Evolutionary conservation across 2,329 filamentous ascomycete species (phyloP), one percentile per base, ranked within the genome.

Genomic region (Calonectria naviculata): DNA sequence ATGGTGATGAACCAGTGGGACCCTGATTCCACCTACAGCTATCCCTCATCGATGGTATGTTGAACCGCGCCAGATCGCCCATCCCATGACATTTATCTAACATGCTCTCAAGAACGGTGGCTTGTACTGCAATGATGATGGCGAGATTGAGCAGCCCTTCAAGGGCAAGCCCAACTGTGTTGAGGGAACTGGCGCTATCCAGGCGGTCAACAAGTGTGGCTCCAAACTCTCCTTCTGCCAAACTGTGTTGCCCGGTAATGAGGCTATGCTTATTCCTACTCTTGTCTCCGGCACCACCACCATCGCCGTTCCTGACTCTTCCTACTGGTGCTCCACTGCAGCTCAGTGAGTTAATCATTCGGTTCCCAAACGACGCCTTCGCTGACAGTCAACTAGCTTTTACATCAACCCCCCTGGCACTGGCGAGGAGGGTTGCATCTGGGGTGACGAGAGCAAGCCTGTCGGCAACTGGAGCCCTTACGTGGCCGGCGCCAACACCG

Each of bases 191-290:
- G 93, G 92, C 49, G 80, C 90, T 9, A 87, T 95, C 10, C 85
- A 87, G 68, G 93, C 89, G 41, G 85, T 91, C 71, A 95, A 95
- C 85, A 91, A 92, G 75, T 89, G 88, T 72, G 88, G 89, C 52
- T 84, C 85, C 41, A 79, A 87, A 17, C 88, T 95, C 66, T 90
- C 93, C 3, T 94, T 93, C 83, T 95, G 93, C 83, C 93, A 95
- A 83, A 95, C 93, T 5, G 92, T 95, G 17, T 83, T 95, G 71
- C 93, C 93, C 21, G 93, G 93, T 61, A 93, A 94, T 78, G 93
- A 95, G 84, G 92, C 92, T 71, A 95, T 95, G 93, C 86, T 95
- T 75, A 95, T 95, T 77, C 93, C 93, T 19, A 95, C 93, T n/a
- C 82, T 91, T 73, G 91, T 95, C 56, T 79, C 86, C 26, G 84